Conservation (phyloP, 106 monocot species). For the Acorus calamus region DNA sequence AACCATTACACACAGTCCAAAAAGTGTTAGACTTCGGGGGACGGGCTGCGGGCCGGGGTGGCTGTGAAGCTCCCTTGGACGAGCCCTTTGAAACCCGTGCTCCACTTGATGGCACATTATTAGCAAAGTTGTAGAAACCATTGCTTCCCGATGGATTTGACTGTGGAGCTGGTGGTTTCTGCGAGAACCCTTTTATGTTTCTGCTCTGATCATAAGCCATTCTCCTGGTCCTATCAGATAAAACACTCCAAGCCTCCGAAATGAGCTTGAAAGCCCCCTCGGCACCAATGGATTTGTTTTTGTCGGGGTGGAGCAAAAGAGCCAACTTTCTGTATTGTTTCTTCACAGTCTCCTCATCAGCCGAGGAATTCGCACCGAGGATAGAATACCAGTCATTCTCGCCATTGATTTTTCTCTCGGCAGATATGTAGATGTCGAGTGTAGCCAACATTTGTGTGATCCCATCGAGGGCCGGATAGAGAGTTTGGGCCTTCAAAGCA, state of each 20-base stretch:
- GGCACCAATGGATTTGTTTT: slow-evolving; percentile 19
- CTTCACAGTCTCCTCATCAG: slow-evolving; percentile 14
- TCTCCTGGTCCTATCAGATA: slow-evolving; percentile 20
- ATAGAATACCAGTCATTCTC: slow-evolving; percentile 10
- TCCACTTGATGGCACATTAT: not conserved
- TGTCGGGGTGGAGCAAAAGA: slow-evolving; percentile 9
- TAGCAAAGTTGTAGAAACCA: slow-evolving; percentile 8
- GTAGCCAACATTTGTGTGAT: too few species aligned
- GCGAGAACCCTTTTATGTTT: slow-evolving; percentile 2
- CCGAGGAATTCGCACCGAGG: slow-evolving; percentile 2
- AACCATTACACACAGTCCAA: slow-evolving; percentile 43
- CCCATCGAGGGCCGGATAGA: too few species aligned
- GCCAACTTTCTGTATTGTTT: slow-evolving; percentile 15
- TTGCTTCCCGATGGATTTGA: not conserved
- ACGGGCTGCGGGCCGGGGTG: not conserved
- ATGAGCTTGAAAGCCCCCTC: slow-evolving; percentile 30
- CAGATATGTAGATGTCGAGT: too few species aligned
- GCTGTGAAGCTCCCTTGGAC: not conserved
- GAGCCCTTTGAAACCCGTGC: not conserved
- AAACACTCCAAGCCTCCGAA: slow-evolving; percentile 26
- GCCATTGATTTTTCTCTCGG: not conserved
- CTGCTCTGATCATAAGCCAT: slow-evolving; percentile 14
- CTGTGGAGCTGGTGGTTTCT: not conserved
- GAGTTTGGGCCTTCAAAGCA: too few species aligned
- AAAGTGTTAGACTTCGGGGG: slow-evolving; percentile 21